Evolutionary conservation across 1,284 basidiomycete genomes (phyloP).

Genomic region (Cutaneotrichosporon dermatis): DNA sequence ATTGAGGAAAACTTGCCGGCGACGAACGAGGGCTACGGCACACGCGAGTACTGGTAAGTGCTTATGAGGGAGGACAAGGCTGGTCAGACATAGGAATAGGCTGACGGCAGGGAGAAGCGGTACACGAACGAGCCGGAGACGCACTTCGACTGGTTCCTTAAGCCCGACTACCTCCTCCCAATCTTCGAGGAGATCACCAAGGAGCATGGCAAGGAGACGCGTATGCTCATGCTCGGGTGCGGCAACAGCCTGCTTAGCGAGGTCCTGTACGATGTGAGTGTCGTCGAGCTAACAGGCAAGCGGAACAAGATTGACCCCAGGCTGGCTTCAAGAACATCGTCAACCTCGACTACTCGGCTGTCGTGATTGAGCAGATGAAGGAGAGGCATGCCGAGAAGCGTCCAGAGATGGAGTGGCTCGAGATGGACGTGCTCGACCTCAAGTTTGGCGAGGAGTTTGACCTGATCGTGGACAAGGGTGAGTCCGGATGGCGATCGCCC

Average conservation of each 20-base stretch:
- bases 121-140: conserved; percentile 62
- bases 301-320: neutral
- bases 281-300: neutral
- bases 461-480: conserved; percentile 84
- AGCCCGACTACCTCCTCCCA: conserved; percentile 44
- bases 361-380: conserved; percentile 77
- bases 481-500: neutral
- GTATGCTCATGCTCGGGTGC: conserved; percentile 83
- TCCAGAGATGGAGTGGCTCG: conserved; percentile 77
- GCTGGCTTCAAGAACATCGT: conserved; percentile 79
- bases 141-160: conserved; percentile 65
- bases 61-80: neutral
- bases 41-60: conserved; percentile 67
- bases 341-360: conserved; percentile 80
- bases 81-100: neutral
- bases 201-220: conserved; percentile 53
- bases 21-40: conserved; percentile 70
- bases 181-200: conserved; percentile 36
- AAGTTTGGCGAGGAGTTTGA: conserved; percentile 71
- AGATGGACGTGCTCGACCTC: conserved; percentile 79
- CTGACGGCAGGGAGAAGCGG: conserved; percentile 56
- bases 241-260: conserved; percentile 70
- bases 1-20: conserved; percentile 54
- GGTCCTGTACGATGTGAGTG: conserved; percentile 64
- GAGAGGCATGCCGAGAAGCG: conserved; percentile 55